Evolutionary conservation across 352 stramenopile species (phyloP), one percentile per base, ranked within the genome.

Genomic region (Aphanomyces stellatus): DNA sequence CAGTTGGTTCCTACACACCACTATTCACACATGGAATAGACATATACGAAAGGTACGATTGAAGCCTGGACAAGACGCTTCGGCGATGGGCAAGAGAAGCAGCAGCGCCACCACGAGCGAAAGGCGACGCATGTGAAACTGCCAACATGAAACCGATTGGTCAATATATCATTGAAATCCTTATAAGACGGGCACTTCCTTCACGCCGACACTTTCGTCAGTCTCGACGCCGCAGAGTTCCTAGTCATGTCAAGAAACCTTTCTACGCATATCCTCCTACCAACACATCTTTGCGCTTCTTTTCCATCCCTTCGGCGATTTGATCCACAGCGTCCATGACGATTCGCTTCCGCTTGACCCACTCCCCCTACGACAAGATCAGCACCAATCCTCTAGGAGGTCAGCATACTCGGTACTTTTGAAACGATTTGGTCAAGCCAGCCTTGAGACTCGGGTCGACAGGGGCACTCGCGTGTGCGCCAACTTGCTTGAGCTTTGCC

Each of bases 291-390:
- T 87, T 88, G 3, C 75, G 67, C 37, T 90, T 91, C 69, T 93
- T 93, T 71, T 93, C 85, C 82, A 90, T 91, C 30, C 85, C 81
- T 31, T 93, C 85, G 0, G 85, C 79, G 40, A 91, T 80, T 72
- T 89, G 79, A 65, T 93, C 85, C 22, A 93, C 68, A 11, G 78
- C 82, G 25, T 93, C 84, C 73, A 85, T 88, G 10, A 76, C 81
- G 60, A 93, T 88, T 11, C 84, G 81, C 67, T 93, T 93, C 33
- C 84, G 78, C 49, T 76, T 55, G 13, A 93, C 77, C 84, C 84
- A 93, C 6, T 76, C 81, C 10, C 73, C 81, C 82, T 92, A 53
- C 37, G 71, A 48, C 31, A 25, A 48, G 13, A 40, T 28, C 17
- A 22, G 8, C 13, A 42, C 35, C 19, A n/a, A 2, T 22, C 15